Conservation (phyloP, 805 yeast species). For the Lachancea thermotolerans region DNA sequence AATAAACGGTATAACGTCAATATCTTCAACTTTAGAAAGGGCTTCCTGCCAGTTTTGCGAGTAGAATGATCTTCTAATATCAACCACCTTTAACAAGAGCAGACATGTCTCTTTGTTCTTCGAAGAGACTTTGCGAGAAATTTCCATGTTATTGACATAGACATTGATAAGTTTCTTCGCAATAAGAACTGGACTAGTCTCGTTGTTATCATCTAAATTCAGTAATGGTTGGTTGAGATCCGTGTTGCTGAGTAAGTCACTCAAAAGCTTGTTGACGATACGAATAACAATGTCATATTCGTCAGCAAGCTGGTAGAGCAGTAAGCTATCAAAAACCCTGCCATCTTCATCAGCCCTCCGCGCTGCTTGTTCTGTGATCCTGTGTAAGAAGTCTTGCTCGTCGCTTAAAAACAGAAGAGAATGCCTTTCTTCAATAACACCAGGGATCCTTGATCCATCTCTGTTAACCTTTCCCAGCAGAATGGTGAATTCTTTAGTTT, state of each 20-base stretch:
- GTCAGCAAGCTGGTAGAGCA: slow-evolving; percentile 81
- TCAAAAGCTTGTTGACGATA: slow-evolving; percentile 66
- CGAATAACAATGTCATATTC: slow-evolving; percentile 76
- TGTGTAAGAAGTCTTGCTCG: slow-evolving; percentile 53
- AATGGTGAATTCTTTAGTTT: slow-evolving; percentile 75
- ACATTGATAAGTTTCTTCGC: slow-evolving; percentile 31
- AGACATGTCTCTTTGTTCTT: slow-evolving; percentile 60
- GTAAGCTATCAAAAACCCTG: slow-evolving; percentile 73
- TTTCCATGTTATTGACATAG: slow-evolving; percentile 50
- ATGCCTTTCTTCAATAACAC: slow-evolving; percentile 75
- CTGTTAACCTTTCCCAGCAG: slow-evolving; percentile 77
- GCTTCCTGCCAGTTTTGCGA: slow-evolving; percentile 53
- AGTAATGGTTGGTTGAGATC: slow-evolving; percentile 56
- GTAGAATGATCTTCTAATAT: slow-evolving; percentile 56
- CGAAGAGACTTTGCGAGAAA: slow-evolving; percentile 47
- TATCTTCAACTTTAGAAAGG: slow-evolving; percentile 45
- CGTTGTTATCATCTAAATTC: slow-evolving; percentile 36
- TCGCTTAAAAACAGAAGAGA: slow-evolving; percentile 51
- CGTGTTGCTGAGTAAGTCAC: slow-evolving; percentile 66
- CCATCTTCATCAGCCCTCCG: slow-evolving; percentile 87
- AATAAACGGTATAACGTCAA: slow-evolving; percentile 62
- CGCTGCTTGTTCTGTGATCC: slow-evolving; percentile 81
- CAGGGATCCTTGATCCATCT: slow-evolving; percentile 74
- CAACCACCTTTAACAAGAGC: slow-evolving; percentile 56
- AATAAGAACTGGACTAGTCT: slow-evolving; percentile 36